These are phyloP conservation scores for Floccularia luteovirens DNA, from an alignment of 768 basidiomycete genomes.

Conservation along the genomic window DNA sequence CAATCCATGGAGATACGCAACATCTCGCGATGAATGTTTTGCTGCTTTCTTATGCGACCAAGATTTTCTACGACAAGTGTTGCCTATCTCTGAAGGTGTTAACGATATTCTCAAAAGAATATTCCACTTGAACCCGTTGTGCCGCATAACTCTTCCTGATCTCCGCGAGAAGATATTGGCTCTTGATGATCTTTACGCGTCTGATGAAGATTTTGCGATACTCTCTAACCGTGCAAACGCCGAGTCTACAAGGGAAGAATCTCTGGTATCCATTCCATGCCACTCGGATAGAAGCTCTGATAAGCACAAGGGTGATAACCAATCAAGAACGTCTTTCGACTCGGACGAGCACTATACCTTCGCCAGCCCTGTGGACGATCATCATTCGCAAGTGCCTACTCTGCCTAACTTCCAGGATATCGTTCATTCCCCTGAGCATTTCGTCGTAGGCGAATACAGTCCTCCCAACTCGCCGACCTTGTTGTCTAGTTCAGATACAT, in stretches of 20 bases:
- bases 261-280: no score
- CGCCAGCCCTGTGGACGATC: conserved; percentile 22
- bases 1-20: conserved; percentile 73
- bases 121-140: conserved; percentile 57
- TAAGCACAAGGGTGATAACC: not conserved
- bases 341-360: conserved; percentile 31
- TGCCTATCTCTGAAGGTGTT: conserved; percentile 66
- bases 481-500: conserved; percentile 16
- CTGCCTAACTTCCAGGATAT: conserved; percentile 3
- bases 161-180: conserved; percentile 48
- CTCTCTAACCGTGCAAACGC: not conserved
- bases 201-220: conserved; percentile 33
- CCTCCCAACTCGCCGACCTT: no score
- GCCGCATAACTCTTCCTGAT: conserved; percentile 55
- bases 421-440: conserved; percentile 8
- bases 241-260: no score
- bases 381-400: conserved; percentile 9
- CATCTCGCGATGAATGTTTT: conserved; percentile 60
- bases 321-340: conserved; percentile 7
- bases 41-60: conserved; percentile 51
- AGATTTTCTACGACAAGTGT: conserved; percentile 54
- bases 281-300: conserved; percentile 1
- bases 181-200: conserved; percentile 57
- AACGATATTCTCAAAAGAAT: conserved; percentile 64
- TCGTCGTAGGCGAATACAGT: conserved; percentile 10